Conservation (phyloP, 192 early-diverging fungal genomes). For the Entomortierella beljakovae region DNA sequence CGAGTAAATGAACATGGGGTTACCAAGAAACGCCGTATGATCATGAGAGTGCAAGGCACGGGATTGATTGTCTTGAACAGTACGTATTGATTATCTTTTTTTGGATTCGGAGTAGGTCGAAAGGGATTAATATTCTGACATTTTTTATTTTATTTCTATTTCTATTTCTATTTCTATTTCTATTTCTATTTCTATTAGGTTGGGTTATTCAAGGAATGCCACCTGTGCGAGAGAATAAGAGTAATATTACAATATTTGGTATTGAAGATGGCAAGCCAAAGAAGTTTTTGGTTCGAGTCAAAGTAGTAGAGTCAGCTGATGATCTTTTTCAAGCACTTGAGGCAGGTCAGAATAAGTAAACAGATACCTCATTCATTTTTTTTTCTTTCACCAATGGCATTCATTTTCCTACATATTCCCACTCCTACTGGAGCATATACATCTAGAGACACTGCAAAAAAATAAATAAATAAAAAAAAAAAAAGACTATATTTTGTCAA, state of each 20-base stretch:
- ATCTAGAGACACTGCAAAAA: too few relatives aligned
- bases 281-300: constrained; percentile 26
- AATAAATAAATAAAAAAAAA: too few relatives aligned
- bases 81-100: neutral
- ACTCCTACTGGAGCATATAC: neutral
- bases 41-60: constrained; percentile 22
- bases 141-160: neutral
- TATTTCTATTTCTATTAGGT: constrained; percentile 1
- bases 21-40: constrained; percentile 25
- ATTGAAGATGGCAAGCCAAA: constrained; percentile 28
- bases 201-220: constrained; percentile 23
- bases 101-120: neutral
- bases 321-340: constrained; percentile 12
- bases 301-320: constrained; percentile 17
- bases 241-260: constrained; percentile 18
- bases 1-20: constrained; percentile 19
- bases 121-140: neutral
- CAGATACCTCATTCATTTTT: neutral
- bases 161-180: neutral
- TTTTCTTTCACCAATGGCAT: too few relatives aligned
- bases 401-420: neutral
- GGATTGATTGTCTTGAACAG: constrained; percentile 26
- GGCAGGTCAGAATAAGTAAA: constrained; percentile 1
- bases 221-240: constrained; percentile 22
- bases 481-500: too few relatives aligned